Evolutionary conservation across 805 yeast species (phyloP).

Genomic region (Myxozyma neotropica): DNA sequence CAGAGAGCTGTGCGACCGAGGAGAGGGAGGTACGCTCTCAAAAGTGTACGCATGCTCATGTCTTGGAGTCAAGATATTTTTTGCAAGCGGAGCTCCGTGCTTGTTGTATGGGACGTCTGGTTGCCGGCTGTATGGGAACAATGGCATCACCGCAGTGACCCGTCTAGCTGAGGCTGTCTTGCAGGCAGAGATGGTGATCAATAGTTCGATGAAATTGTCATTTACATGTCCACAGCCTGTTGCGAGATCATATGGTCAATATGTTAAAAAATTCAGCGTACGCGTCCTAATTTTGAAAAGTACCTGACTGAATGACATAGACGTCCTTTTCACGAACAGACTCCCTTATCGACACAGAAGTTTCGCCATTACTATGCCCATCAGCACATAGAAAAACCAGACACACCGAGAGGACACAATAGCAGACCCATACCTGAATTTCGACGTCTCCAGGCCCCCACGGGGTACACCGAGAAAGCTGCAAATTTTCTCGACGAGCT

Average conservation of each 20-base stretch:
- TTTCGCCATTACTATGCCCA: conserved; percentile 79
- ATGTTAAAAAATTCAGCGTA: neutral
- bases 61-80: conserved; percentile 39
- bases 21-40: conserved; percentile 51
- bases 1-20: conserved; percentile 24
- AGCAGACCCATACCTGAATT: conserved; percentile 54
- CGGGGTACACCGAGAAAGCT: conserved; percentile 71
- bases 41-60: conserved; percentile 44
- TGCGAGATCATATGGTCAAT: too few species aligned
- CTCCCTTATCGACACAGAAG: conserved; percentile 79
- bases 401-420: neutral
- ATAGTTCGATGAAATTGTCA: conserved; percentile 78
- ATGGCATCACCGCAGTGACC: conserved; percentile 88
- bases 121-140: conserved; percentile 94
- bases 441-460: conserved; percentile 57
- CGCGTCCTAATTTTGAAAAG: neutral
- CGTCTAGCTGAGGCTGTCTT: conserved; percentile 86
- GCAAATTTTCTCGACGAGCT: conserved; percentile 73
- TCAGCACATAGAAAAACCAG: neutral
- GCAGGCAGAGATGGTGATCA: conserved; percentile 87
- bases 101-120: conserved; percentile 87
- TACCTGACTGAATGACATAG: conserved; percentile 71
- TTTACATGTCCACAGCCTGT: conserved; percentile 82
- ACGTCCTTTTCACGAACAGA: conserved; percentile 97
- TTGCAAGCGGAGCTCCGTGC: conserved; percentile 68